Percentiles rank a stretch among this genome's conserved stretches.
Conservation (phyloP, 2,329 filamentous ascomycete species). For the Pseudonectria foliicola region DNA sequence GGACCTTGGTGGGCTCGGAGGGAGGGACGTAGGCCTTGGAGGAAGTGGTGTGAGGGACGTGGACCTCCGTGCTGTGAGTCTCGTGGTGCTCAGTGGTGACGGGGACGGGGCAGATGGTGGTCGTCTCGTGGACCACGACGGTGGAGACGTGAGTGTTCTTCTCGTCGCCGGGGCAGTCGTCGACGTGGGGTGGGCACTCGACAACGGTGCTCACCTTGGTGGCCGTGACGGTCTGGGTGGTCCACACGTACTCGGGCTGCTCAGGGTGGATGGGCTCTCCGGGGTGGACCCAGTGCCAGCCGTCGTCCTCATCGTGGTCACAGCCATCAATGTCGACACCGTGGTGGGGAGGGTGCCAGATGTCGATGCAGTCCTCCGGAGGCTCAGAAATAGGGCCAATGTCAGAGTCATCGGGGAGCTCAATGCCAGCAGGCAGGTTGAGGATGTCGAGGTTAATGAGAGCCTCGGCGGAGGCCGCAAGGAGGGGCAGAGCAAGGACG, state of each 20-base stretch:
- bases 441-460: conserved; percentile 8
- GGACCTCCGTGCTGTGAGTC: background rate
- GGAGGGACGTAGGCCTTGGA: conserved; percentile 1
- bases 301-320: conserved; percentile 21
- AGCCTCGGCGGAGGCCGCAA: conserved; percentile 11
- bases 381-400: conserved; percentile 10
- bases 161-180: conserved; percentile 31
- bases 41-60: background rate
- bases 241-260: conserved; percentile 28
- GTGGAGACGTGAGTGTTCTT: conserved; percentile 28
- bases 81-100: conserved; percentile 13
- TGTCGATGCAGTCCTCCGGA: conserved; percentile 19
- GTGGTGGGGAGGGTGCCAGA: conserved; percentile 32
- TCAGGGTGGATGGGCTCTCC: conserved; percentile 19
- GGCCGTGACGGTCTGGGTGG: conserved; percentile 34
- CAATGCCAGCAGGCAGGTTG: conserved; percentile 4
- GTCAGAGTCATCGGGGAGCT: conserved; percentile 3
- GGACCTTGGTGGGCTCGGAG: background rate
- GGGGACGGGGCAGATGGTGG: conserved; percentile 38
- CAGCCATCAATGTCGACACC: conserved; percentile 30
- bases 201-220: conserved; percentile 33
- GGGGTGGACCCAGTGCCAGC: conserved; percentile 32
- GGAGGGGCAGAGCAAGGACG: conserved; percentile 14
- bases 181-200: conserved; percentile 29
- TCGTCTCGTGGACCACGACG: conserved; percentile 31